Base-by-base conservation (phyloP, 1,284 basidiomycete genomes). In the Pseudozyma hubeiensis region DNA sequence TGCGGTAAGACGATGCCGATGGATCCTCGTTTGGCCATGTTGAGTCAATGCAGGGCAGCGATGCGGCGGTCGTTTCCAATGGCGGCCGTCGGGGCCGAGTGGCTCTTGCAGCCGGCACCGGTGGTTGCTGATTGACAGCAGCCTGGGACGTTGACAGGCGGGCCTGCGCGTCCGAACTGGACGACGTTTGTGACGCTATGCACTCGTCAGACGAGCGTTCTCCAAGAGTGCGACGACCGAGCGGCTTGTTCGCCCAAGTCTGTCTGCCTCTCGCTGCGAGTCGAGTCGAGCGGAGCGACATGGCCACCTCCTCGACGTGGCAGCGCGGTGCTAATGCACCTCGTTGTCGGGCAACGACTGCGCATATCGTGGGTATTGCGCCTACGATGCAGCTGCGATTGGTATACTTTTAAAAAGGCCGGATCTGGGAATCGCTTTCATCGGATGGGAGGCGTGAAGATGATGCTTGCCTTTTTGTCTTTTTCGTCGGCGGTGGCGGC, bases 391-490 rank as follows among this genome's bases (percentile, higher is more conserved):
- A 30, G 40, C 19, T 13, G 7, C 9, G 46, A 10, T 44, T 24
- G 24, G 24, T 54, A 54, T 56, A 52, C 60, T 53, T 63, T 63
- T 41, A 35, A n/a, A 63, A 39, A 41, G 17, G 16, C 39, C 37
- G 11, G 35, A 8, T 17, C 3, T 5, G 41, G 33, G 17, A 33
- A 31, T 41, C 39, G 43, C 34, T 7, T 9, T 50, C 43, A 59
- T 55, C 51, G 58, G 33, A 35, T 53, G 19, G 52, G 51, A 44
- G 43, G 56, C 41, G 51, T 31, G 13, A 31, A 43, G 39, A 33
- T 9, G 66, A 79, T 72, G 77, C 79, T 79, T 61, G 75, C 77
- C 80, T 84, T 84, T 67, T 83, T 83, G 75, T 80, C 78, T 46
- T 79, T 79, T 37, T 81, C 78, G 41, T 79, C 79, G 11, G 72